phyloP scores from a whole-genome alignment of 2,329 filamentous ascomycete genomes.

The Drechslerella dactyloides region DNA sequence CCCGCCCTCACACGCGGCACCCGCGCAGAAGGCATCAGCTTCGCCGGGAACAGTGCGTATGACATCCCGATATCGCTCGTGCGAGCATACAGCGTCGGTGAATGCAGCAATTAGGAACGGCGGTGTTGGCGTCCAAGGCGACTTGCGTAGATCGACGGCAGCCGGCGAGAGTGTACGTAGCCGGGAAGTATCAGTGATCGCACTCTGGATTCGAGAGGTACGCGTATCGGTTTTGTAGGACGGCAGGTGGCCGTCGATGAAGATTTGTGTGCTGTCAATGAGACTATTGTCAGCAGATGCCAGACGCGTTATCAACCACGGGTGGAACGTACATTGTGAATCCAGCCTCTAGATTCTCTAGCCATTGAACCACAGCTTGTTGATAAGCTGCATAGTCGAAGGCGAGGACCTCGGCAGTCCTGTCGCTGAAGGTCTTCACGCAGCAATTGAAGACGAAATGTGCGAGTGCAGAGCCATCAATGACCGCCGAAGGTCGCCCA shows the following conservation, averaged over 20 bases:
- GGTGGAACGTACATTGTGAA: slow-evolving; percentile 44
- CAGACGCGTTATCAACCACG: no score
- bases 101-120: slow-evolving; percentile 41
- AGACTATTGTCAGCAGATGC: not conserved
- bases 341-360: slow-evolving; percentile 14
- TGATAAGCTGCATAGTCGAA: slow-evolving; percentile 29
- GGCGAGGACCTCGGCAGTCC: not conserved
- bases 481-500: slow-evolving; percentile 24
- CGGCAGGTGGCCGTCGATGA: slow-evolving; percentile 31
- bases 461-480: slow-evolving; percentile 43
- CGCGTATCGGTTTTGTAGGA: slow-evolving; percentile 35
- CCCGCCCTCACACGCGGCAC: slow-evolving; percentile 4
- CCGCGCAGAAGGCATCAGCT: slow-evolving; percentile 39
- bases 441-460: slow-evolving; percentile 26
- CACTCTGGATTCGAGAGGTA: slow-evolving; percentile 26
- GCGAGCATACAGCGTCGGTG: slow-evolving; percentile 4
- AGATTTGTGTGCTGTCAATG: slow-evolving; percentile 14
- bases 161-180: slow-evolving; percentile 21
- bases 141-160: slow-evolving; percentile 18
- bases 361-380: slow-evolving; percentile 22
- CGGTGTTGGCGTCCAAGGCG: slow-evolving; percentile 24
- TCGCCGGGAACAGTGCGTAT: slow-evolving; percentile 23
- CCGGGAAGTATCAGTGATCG: slow-evolving; percentile 11
- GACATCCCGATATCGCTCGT: slow-evolving; percentile 16
- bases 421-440: slow-evolving; percentile 15